These are phyloP conservation scores for Monilinia laxa DNA, from an alignment of 2,329 filamentous ascomycete genomes.

Conservation along the genomic window DNA sequence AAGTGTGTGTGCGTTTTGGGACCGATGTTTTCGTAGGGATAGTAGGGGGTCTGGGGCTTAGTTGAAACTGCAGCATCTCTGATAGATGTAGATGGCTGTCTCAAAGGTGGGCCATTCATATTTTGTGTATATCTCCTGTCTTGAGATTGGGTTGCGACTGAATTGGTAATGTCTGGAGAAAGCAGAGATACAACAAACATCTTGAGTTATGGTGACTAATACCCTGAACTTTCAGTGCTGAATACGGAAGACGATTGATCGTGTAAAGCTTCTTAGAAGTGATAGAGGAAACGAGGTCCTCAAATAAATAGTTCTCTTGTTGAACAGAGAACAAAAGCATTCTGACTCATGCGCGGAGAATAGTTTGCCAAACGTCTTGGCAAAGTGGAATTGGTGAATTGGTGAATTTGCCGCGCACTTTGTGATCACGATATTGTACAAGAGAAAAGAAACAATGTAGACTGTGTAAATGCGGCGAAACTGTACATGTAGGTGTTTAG, in stretches of 20 bases:
- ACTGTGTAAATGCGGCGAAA: not conserved
- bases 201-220: not conserved
- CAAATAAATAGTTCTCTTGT: not conserved
- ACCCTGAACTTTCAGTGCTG: not conserved
- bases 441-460: not conserved
- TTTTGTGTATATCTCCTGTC: not conserved
- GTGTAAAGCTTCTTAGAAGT: too few relatives aligned
- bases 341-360: not conserved
- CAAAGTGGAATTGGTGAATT: too few relatives aligned
- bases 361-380: constrained; percentile 1
- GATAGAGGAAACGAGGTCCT: not conserved
- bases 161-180: not conserved
- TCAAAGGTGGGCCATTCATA: not conserved
- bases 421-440: not conserved
- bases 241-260: not conserved
- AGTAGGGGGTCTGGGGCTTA: not conserved
- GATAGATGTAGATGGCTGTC: too few relatives aligned
- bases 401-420: not conserved
- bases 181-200: not conserved
- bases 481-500: too few relatives aligned
- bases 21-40: not conserved
- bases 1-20: not conserved
- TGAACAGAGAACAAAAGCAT: not conserved
- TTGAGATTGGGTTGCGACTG: not conserved
- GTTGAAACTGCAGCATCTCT: not conserved